Evolutionary conservation across 2,329 filamentous ascomycete genomes (phyloP).

Genomic region (Alternaria triticina): DNA sequence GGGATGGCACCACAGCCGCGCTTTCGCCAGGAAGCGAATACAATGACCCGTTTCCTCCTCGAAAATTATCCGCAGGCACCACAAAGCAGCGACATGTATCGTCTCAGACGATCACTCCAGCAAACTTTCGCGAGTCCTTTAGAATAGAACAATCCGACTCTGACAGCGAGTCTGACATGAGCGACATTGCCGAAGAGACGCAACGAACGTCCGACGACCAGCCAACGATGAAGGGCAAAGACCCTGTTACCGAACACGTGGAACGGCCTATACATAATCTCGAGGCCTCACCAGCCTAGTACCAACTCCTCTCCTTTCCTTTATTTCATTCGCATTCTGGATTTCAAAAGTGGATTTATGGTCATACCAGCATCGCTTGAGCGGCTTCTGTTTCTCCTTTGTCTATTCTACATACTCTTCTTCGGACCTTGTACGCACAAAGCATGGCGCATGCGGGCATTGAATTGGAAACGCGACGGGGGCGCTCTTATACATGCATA

Average conservation of each 20-base stretch:
- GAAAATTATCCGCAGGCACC: conserved; percentile 31
- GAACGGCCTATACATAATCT: conserved; percentile 14
- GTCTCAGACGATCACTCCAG: conserved; percentile 44
- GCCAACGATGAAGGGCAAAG: conserved; percentile 19
- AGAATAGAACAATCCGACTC: conserved; percentile 30
- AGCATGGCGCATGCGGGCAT: conserved; percentile 23
- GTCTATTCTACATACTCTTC: conserved; percentile 9
- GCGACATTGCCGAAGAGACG: conserved; percentile 43
- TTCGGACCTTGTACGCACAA: conserved; percentile 14
- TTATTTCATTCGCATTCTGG: conserved; percentile 18
- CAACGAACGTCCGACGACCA: conserved; percentile 14
- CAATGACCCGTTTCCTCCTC: conserved; percentile 30
- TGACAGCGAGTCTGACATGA: conserved; percentile 39
- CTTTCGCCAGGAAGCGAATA: conserved; percentile 25
- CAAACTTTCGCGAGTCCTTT: conserved; percentile 31
- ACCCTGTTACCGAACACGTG: conserved; percentile 15
- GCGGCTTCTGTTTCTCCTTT: conserved; percentile 14
- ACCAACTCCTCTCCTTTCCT: conserved; percentile 1
- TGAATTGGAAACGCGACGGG: conserved; percentile 13
- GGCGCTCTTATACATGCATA: conserved; percentile 12
- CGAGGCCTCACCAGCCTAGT: conserved; percentile 23
- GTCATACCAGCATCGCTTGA: conserved; percentile 22
- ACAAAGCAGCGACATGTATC: conserved; percentile 46
- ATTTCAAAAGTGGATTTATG: conserved; percentile 23
- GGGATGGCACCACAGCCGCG: conserved; percentile 30